These are phyloP conservation scores for Sarcodon aspratus DNA, from an alignment of 768 basidiomycete species.

Conservation along the genomic window DNA sequence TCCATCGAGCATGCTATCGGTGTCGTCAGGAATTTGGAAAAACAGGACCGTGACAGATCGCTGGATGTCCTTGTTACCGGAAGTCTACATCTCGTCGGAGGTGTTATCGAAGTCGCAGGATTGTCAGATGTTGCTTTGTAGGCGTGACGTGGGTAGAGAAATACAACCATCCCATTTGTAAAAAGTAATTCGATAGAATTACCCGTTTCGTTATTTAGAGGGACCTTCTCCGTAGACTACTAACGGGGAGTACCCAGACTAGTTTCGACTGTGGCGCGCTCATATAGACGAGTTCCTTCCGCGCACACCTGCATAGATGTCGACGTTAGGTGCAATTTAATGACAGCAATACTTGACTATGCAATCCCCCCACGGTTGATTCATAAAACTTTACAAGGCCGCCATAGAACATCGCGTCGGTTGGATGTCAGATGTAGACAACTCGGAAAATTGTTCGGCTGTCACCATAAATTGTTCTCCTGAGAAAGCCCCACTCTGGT, in stretches of 20 bases:
- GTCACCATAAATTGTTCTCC: no score
- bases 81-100: slow-evolving; percentile 89
- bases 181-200: not conserved
- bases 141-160: not conserved
- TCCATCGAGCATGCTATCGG: slow-evolving; percentile 87
- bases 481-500: not conserved
- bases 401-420: slow-evolving; percentile 31
- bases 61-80: slow-evolving; percentile 78
- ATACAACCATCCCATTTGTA: not conserved
- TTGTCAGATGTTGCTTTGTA: slow-evolving; percentile 60
- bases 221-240: not conserved
- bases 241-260: no score
- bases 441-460: not conserved
- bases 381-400: slow-evolving; percentile 14
- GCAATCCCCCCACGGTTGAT: not conserved
- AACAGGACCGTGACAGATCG: slow-evolving; percentile 13
- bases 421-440: slow-evolving; percentile 5
- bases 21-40: slow-evolving; percentile 36
- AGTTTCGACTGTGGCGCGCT: no score
- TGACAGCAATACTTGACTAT: no score
- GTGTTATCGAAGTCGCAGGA: slow-evolving; percentile 84
- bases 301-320: no score
- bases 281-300: no score
- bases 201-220: not conserved
- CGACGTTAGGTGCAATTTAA: no score